Conservation (phyloP, 768 basidiomycete species). For the Phlebiopsis flavidoalba region DNA sequence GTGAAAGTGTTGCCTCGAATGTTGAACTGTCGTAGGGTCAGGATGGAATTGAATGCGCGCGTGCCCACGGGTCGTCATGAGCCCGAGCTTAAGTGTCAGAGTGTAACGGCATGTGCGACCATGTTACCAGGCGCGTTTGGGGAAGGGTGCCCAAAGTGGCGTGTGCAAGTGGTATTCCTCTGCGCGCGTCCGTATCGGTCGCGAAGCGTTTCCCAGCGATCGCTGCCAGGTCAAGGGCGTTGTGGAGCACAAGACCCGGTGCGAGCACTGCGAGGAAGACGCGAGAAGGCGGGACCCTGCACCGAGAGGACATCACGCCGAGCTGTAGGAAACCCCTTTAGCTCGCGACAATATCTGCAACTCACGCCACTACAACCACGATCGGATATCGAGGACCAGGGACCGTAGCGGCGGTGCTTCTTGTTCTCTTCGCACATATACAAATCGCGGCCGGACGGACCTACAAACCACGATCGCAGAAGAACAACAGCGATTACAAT, state of each 20-base stretch:
- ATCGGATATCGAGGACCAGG: not conserved
- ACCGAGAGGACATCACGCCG: not conserved
- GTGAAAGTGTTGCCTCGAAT: not conserved
- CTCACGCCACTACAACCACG: not conserved
- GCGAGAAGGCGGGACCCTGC: not conserved
- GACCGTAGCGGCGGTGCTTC: not conserved
- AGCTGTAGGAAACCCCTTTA: not conserved
- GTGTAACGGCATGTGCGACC: not conserved
- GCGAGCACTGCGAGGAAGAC: not conserved
- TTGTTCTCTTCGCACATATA: not conserved
- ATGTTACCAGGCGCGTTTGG: not conserved
- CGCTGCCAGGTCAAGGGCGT: not conserved
- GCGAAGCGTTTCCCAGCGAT: not conserved
- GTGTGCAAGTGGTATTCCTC: not conserved
- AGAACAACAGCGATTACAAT: not conserved
- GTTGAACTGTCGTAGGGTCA: not conserved
- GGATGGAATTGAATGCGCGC: not conserved
- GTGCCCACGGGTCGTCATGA: not conserved
- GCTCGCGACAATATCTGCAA: not conserved
- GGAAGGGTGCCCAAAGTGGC: not conserved
- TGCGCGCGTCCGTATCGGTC: not conserved
- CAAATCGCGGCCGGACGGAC: not conserved
- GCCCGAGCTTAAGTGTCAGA: not conserved
- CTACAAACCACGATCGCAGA: not conserved
- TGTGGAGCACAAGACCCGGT: not conserved